phyloP scores from a whole-genome alignment of 108 stramenopile genomes.

The Mediolabrus comicus region DNA sequence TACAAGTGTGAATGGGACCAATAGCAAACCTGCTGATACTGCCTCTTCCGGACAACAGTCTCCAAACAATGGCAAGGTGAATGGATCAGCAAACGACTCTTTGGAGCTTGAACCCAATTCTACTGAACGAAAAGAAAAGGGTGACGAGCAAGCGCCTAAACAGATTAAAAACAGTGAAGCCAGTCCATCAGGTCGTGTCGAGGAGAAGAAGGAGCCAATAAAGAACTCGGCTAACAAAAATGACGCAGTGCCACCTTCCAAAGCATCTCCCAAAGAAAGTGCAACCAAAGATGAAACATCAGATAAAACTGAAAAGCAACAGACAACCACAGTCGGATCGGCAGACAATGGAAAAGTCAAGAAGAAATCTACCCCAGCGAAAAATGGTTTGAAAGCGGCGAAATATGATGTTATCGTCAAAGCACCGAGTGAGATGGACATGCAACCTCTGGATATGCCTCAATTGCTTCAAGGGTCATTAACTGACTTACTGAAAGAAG shows the following conservation, averaged over 20 bases:
- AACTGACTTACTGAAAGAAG: conserved; percentile 1
- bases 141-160: neutral
- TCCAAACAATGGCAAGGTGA: neutral
- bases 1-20: neutral
- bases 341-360: neutral
- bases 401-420: conserved; percentile 3
- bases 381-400: neutral
- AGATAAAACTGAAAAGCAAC: neutral
- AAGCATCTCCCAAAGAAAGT: neutral
- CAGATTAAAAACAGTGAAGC: neutral
- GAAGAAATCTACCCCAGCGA: no score
- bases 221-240: neutral
- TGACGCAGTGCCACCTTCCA: no score
- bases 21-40: neutral
- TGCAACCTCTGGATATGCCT: neutral
- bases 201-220: neutral
- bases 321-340: neutral
- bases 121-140: neutral
- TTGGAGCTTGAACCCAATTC: neutral
- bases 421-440: neutral
- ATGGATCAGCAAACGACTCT: neutral
- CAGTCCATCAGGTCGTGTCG: neutral
- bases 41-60: neutral
- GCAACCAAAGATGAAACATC: neutral
- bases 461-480: conserved; percentile 3